Percentiles rank a stretch among this genome's conserved stretches.
These are phyloP conservation scores for Penicillium expansum DNA, from an alignment of 2,329 filamentous ascomycete genomes.

Conservation along the genomic window DNA sequence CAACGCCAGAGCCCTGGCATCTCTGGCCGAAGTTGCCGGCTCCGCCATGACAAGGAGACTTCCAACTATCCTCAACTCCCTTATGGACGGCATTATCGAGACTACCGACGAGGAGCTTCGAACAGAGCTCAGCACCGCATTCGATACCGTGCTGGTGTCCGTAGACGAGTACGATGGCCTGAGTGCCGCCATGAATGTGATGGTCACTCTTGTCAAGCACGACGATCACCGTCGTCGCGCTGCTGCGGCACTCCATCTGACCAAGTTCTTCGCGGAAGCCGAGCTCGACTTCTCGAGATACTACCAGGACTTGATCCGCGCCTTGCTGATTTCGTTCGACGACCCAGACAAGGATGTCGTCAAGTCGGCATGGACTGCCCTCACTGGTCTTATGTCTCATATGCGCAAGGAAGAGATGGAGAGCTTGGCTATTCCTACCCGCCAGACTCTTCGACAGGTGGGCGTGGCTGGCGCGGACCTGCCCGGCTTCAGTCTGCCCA, in stretches of 20 bases:
- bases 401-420: constrained; percentile 99
- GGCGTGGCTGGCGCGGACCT: constrained; percentile 82
- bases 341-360: constrained; percentile 80
- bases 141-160: constrained; percentile 85
- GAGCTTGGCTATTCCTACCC: constrained; percentile 77
- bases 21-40: constrained; percentile 85
- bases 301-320: constrained; percentile 90
- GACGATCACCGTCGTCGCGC: constrained; percentile 85
- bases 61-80: constrained; percentile 83
- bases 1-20: constrained; percentile 91
- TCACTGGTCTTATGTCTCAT: constrained; percentile 82
- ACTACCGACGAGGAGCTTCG: constrained; percentile 71
- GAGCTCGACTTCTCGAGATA: constrained; percentile 91
- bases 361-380: constrained; percentile 82
- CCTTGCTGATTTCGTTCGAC: constrained; percentile 86
- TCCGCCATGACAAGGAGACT: constrained; percentile 86
- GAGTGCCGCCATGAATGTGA: constrained; percentile 92
- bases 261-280: constrained; percentile 77
- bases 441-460: constrained; percentile 81
- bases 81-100: constrained; percentile 85
- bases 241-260: constrained; percentile 73
- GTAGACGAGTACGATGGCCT: constrained; percentile 96
- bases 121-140: constrained; percentile 71
- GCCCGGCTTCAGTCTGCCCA: constrained; percentile 83
- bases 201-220: constrained; percentile 83